Base-by-base conservation (phyloP, 768 basidiomycete genomes). In the Mycena vulgaris region DNA sequence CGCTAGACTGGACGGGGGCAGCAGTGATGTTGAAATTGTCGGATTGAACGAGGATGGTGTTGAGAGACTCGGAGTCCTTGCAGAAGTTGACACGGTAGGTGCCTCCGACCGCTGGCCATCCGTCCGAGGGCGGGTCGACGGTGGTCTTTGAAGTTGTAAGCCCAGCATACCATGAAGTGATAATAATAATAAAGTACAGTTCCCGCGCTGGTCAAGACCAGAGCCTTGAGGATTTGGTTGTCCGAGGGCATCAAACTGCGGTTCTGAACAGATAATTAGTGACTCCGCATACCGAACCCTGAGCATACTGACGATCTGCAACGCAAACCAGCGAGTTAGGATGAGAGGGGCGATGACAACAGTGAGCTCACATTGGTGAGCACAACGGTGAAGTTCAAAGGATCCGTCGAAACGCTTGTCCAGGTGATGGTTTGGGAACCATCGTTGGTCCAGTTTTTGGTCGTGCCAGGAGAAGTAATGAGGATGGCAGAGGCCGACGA, bases 21-120 rank as follows among this genome's bases (percentile, higher is more conserved):
- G 77, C 65, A 19, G 77, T 79, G 61, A 88, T 85, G 51, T 74
- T 80, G 80, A 95, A 96, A 63, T 88, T 77, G 30, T 64, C 59
- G 21, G 93, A 95, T 80, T 96, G 94, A 42, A 94, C 93, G 61
- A 89, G 85, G 72, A 96, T 89, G 58, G 81, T 80, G 78, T 79
- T 75, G 27, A 87, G 81, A 62, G 89, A 59, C 23, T 85, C 63
- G 4, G 84, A 70, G 72, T 88, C 84, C 73, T 83, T 75, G 69
- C 91, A 89, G 30, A 96, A 79, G 83, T 96, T 94, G 80, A 97
- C 85, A 65, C 88, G 91, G 88, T 88, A 96, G 57, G 33, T 47
- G 39, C 80, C 83, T 37, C 72, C 63, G 64, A 91, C 92, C n/a
- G 78, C 52, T 16, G 90, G 89, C 90, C 92, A 95, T 19, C 92